Percentiles rank a stretch among this genome's conserved stretches.
Evolutionary conservation across 306 rosid genomes (phyloP).

Genomic region (Sindora glabra): DNA sequence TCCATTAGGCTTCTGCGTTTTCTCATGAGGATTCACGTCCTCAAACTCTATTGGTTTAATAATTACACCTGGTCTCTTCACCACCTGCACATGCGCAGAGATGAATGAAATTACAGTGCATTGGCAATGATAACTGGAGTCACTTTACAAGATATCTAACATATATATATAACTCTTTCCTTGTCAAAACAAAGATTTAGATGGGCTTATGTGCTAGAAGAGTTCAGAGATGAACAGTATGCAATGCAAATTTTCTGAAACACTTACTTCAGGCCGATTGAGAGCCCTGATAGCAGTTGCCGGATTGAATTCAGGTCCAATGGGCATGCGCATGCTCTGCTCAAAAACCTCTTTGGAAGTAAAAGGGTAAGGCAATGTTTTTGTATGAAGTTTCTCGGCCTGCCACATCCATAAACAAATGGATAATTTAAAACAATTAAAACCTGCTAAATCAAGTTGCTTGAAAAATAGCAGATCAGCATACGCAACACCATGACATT

Average conservation of each 20-base stretch:
- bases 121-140: neutral
- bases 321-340: slow-evolving; percentile 77
- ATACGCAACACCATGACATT: neutral
- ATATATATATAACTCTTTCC: neutral
- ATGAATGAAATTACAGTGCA: neutral
- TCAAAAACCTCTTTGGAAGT: slow-evolving; percentile 71
- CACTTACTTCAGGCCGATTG: slow-evolving; percentile 81
- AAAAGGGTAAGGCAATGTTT: slow-evolving; percentile 67
- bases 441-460: neutral
- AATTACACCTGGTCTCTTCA: slow-evolving; percentile 73
- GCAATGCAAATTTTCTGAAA: slow-evolving; percentile 9
- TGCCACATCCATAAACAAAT: slow-evolving; percentile 43
- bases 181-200: neutral
- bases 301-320: slow-evolving; percentile 96
- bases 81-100: slow-evolving; percentile 45
- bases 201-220: neutral
- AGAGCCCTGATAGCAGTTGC: slow-evolving; percentile 58
- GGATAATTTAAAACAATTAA: slow-evolving; percentile 15
- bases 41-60: slow-evolving; percentile 62
- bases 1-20: slow-evolving; percentile 29
- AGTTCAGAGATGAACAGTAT: neutral
- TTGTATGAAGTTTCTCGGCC: slow-evolving; percentile 85
- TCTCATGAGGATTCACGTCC: slow-evolving; percentile 66
- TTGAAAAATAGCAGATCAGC: neutral
- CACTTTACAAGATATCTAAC: neutral